A percentile compares a stretch with the other conserved stretches of the same genome.
Evolutionary conservation across 2,329 filamentous ascomycete genomes (phyloP).

Genomic region (Ophiostoma pallidulum): DNA sequence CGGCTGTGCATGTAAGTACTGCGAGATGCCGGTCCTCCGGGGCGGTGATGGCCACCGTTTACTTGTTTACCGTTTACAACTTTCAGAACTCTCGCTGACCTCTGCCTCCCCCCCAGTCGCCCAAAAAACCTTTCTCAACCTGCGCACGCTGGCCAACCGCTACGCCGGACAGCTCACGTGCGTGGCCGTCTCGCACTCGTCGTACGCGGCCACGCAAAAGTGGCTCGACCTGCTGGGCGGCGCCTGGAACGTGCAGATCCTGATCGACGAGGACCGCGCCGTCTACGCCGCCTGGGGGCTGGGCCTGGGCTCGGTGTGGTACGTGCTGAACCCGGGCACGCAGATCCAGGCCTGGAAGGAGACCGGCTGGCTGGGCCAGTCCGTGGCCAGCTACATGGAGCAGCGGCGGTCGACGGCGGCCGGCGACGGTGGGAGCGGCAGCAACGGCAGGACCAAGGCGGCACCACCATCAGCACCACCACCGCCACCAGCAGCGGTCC

Average conservation of each 20-base stretch:
- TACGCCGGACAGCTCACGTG: constrained; percentile 40
- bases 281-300: constrained; percentile 52
- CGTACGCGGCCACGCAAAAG: constrained; percentile 42
- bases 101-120: constrained; percentile 35
- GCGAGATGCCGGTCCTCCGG: neutral
- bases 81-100: too few relatives aligned
- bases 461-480: neutral
- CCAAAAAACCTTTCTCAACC: constrained; percentile 46
- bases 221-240: constrained; percentile 51
- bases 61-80: too few relatives aligned
- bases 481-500: neutral
- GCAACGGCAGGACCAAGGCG: constrained; percentile 24
- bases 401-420: constrained; percentile 21
- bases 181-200: constrained; percentile 52
- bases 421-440: constrained; percentile 23
- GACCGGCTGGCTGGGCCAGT: constrained; percentile 44
- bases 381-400: constrained; percentile 39
- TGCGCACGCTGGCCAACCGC: constrained; percentile 45
- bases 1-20: constrained; percentile 43
- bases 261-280: constrained; percentile 47
- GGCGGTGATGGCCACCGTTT: too few relatives aligned
- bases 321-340: constrained; percentile 43
- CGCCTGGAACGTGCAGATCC: constrained; percentile 44
- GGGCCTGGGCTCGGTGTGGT: constrained; percentile 40
- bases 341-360: constrained; percentile 44